Conservation (phyloP, 2,329 filamentous ascomycete genomes). For the Paecilomyces niveus region DNA sequence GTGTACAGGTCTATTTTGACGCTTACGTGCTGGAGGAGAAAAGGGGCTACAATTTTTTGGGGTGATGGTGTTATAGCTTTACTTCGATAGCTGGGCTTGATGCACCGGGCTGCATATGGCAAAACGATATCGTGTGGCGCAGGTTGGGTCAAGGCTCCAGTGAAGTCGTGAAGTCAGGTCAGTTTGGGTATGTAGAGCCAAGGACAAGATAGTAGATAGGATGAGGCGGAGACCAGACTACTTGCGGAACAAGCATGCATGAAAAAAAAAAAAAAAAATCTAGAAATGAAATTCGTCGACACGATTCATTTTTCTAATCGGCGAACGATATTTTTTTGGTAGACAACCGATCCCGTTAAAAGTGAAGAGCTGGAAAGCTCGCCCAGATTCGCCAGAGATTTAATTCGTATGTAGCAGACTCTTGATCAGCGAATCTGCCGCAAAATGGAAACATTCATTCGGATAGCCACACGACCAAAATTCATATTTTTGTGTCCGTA, state of each 20-base stretch:
- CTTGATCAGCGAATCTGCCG: constrained; percentile 9
- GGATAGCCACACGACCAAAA: constrained; percentile 21
- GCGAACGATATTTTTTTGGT: constrained; percentile 7
- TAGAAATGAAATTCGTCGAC: constrained; percentile 5
- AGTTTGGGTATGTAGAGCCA: not conserved
- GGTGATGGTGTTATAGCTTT: not conserved
- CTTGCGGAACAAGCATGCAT: not conserved
- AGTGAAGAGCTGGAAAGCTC: constrained; percentile 10
- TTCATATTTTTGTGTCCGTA: constrained; percentile 10
- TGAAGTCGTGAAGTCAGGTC: not conserved
- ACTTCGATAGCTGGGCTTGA: not conserved
- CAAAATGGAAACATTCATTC: constrained; percentile 21
- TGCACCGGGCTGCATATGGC: not conserved
- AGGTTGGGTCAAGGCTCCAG: not conserved
- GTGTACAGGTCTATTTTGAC: not conserved
- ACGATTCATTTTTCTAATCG: constrained; percentile 8
- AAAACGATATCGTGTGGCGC: not conserved
- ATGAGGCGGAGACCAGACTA: not conserved
- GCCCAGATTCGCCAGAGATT: constrained; percentile 11
- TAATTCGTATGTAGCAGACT: constrained; percentile 6
- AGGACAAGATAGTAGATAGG: not conserved
- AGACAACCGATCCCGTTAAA: constrained; percentile 8
- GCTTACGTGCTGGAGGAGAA: not conserved
- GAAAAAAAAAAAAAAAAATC: not conserved
- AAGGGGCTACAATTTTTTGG: not conserved